Percentiles rank a stretch among this genome's conserved stretches.
Conservation (phyloP, 129 eudicot genomes). For the Tagetes patula region DNA sequence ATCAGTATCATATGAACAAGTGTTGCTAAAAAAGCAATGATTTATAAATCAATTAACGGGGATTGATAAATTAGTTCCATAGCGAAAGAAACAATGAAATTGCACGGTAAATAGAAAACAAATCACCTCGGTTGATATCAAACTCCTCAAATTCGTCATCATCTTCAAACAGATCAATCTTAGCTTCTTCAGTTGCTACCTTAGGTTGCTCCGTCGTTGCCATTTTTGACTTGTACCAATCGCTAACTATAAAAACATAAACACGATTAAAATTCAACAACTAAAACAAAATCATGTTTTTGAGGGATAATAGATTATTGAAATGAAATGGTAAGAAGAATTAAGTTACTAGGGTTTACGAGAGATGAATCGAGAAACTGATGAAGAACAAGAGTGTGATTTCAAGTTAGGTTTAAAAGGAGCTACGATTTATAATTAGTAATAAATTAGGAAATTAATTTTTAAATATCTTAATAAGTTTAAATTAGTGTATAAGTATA, state of each 20-base stretch:
- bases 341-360: constrained; percentile 15
- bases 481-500: too few species aligned
- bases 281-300: background rate
- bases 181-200: constrained; percentile 52
- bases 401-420: constrained; percentile 8
- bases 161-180: constrained; percentile 71
- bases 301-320: background rate
- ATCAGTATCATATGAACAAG: background rate
- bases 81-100: background rate
- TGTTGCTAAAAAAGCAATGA: background rate
- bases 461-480: too few species aligned
- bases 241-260: background rate
- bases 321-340: background rate
- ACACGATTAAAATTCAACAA: background rate
- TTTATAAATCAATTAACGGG: background rate
- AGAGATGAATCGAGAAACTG: background rate
- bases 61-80: background rate
- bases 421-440: too few species aligned
- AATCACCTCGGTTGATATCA: constrained; percentile 59
- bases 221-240: constrained; percentile 30
- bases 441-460: too few species aligned
- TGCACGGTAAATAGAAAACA: background rate
- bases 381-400: background rate
- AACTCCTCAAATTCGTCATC: constrained; percentile 76
- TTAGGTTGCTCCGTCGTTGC: constrained; percentile 51